A percentile compares a stretch with the other conserved stretches of the same genome.
phyloP scores from a whole-genome alignment of 768 basidiomycete species.

The Lactarius evosmus region DNA sequence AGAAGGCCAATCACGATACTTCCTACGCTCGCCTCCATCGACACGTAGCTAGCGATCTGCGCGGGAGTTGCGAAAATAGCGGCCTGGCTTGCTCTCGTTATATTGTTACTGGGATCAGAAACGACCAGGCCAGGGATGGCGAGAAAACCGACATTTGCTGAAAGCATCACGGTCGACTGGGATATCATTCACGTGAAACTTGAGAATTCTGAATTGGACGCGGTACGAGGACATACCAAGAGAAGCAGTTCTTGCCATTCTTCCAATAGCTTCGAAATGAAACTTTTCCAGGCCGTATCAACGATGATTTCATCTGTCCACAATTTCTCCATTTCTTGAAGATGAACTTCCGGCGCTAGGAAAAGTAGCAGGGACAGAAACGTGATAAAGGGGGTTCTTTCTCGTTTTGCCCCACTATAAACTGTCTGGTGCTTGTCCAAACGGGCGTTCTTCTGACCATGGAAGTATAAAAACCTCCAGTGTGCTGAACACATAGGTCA shows the following conservation, averaged over 20 bases:
- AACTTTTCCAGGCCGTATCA: background rate
- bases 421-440: background rate
- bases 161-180: conserved; percentile 36
- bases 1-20: conserved; percentile 46
- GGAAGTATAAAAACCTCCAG: background rate
- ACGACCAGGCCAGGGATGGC: conserved; percentile 33
- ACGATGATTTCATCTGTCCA: background rate
- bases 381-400: background rate
- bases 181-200: background rate
- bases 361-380: background rate
- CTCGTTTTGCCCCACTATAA: background rate
- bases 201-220: background rate
- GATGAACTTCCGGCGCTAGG: conserved; percentile 1
- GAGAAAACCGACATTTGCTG: conserved; percentile 37
- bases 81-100: background rate
- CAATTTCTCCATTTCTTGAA: background rate
- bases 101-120: no score
- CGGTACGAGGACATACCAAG: background rate
- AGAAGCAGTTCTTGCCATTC: conserved; percentile 8
- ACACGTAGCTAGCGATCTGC: conserved; percentile 46
- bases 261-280: background rate
- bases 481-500: background rate
- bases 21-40: conserved; percentile 45
- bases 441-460: background rate
- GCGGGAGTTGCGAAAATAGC: background rate